These are phyloP conservation scores for Oenanthe sinensis DNA, from an alignment of 129 eudicot genomes.

Conservation along the genomic window DNA sequence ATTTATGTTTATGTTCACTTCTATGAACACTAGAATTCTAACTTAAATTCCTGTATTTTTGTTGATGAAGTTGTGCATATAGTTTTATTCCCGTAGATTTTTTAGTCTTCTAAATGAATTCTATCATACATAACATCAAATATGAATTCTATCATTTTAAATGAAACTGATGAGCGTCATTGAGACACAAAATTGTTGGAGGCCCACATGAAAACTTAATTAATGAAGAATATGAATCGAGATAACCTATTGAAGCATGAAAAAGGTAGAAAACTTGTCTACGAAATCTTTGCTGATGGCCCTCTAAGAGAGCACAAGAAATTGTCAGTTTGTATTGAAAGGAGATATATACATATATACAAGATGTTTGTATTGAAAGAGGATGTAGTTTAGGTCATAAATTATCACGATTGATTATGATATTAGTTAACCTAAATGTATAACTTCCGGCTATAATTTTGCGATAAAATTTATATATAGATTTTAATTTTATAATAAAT, in stretches of 20 bases:
- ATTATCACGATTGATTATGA: not conserved
- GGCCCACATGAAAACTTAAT: not conserved
- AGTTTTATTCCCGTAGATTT: too few species aligned
- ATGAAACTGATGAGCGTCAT: not conserved
- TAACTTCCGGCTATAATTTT: not conserved
- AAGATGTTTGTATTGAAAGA: not conserved
- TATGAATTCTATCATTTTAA: not conserved
- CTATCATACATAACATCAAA: not conserved
- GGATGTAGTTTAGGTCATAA: not conserved
- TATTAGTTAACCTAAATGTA: not conserved
- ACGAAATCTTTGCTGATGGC: not conserved
- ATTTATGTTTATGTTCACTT: not conserved
- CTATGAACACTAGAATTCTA: not conserved
- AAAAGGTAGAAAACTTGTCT: not conserved
- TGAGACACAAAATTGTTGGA: not conserved
- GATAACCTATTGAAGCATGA: not conserved
- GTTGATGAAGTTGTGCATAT: not conserved
- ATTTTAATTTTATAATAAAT: not conserved
- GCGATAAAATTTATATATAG: not conserved
- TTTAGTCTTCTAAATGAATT: not conserved
- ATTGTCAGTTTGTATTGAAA: not conserved
- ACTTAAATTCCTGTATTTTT: too few species aligned
- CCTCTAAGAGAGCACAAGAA: not conserved
- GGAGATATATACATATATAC: not conserved
- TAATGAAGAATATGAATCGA: not conserved